phyloP scores from a whole-genome alignment of 2,329 filamentous ascomycete genomes.

The Daldinia sp. region DNA sequence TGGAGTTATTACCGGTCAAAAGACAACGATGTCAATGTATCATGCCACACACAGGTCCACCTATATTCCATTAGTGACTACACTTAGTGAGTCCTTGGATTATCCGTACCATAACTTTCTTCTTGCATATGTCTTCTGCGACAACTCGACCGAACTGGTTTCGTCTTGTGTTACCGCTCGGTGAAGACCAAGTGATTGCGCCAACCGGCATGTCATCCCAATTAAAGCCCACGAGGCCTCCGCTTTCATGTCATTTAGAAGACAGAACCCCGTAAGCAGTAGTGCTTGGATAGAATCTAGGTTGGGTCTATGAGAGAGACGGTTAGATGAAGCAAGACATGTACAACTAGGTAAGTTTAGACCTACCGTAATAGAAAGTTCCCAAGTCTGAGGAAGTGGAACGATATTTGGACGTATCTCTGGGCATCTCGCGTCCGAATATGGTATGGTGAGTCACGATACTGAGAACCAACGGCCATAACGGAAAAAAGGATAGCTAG shows the following conservation, averaged over 20 bases:
- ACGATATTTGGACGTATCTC: conserved; percentile 72
- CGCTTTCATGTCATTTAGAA: conserved; percentile 77
- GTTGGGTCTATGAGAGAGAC: conserved; percentile 61
- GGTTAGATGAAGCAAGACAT: conserved; percentile 19
- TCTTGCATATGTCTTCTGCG: conserved; percentile 66
- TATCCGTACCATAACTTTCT: conserved; percentile 66
- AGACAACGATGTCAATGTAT: conserved; percentile 73
- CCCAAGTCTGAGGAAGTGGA: conserved; percentile 72
- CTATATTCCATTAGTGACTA: conserved; percentile 45
- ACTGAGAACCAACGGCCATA: conserved; percentile 74
- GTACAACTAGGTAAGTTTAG: conserved; percentile 33
- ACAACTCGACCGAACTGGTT: conserved; percentile 57
- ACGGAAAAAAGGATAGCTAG: conserved; percentile 74
- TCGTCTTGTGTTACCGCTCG: conserved; percentile 62
- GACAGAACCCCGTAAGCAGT: conserved; percentile 71
- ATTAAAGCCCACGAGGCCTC: conserved; percentile 75
- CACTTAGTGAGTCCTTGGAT: neutral
- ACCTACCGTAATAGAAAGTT: conserved; percentile 71
- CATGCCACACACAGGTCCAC: conserved; percentile 76
- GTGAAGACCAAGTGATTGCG: conserved; percentile 73
- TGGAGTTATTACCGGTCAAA: conserved; percentile 66
- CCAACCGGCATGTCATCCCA: conserved; percentile 73
- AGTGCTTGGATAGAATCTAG: conserved; percentile 75
- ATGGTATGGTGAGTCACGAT: conserved; percentile 73
- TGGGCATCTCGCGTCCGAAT: conserved; percentile 70